Percentiles rank a stretch among this genome's conserved stretches.
These are phyloP conservation scores for Aspergillus fumigatiaffinis DNA, from an alignment of 2,329 filamentous ascomycete genomes.

Conservation along the genomic window DNA sequence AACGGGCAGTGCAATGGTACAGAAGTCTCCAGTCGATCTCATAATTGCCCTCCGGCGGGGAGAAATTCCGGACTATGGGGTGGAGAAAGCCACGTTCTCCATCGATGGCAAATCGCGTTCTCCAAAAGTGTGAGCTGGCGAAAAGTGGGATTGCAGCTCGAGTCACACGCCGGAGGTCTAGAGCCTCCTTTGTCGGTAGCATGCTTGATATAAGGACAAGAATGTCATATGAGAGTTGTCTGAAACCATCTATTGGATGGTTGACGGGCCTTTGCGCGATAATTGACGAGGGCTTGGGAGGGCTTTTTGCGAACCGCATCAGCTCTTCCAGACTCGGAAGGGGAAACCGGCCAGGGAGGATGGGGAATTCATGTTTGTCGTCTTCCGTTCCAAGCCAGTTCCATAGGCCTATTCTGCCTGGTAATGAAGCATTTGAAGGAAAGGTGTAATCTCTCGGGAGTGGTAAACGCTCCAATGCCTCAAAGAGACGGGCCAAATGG, in stretches of 20 bases:
- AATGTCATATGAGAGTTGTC: conserved; percentile 6
- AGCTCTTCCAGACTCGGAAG: conserved; percentile 1
- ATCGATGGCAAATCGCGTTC: conserved; percentile 4
- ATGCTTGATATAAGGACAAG: conserved; percentile 2
- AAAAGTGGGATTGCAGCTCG: conserved; percentile 8
- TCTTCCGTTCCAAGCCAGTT: too few species aligned
- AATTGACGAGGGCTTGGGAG: background rate
- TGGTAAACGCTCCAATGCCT: conserved; percentile 1
- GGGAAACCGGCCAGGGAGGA: background rate
- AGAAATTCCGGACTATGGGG: background rate
- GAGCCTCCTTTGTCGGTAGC: conserved; percentile 2
- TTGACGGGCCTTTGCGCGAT: background rate
- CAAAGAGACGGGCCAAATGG: background rate
- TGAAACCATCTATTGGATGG: background rate
- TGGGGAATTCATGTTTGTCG: too few species aligned
- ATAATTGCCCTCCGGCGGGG: background rate
- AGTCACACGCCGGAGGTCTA: conserved; percentile 4
- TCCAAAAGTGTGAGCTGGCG: conserved; percentile 8
- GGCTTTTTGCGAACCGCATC: background rate
- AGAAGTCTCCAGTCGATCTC: conserved; percentile 7
- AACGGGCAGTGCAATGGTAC: conserved; percentile 6
- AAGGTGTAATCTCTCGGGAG: background rate
- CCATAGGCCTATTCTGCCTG: background rate
- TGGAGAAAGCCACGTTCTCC: conserved; percentile 7
- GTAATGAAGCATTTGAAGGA: background rate